Base-by-base conservation (phyloP, 331 rosid genomes). In the Saraca asoca region DNA sequence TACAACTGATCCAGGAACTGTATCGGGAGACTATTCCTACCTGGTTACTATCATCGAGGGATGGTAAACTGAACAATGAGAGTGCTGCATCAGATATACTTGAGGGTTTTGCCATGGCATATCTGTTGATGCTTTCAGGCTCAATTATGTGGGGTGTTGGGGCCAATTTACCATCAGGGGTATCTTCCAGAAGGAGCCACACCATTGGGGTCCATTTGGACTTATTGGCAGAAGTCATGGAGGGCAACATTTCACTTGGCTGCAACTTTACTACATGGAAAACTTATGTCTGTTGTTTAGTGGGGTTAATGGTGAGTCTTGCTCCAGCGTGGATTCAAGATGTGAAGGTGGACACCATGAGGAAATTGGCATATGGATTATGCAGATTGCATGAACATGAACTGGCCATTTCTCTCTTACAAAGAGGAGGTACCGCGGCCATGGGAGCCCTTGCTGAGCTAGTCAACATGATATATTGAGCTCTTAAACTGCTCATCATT, bases 21-120 rank as follows among this genome's bases (percentile, higher is more conserved):
- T 84, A 80, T 53, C 72, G 66, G 67, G 86, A 89, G 54, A 81
- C 95, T 14, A 80, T 87, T 75, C 95, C 96, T 12, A 82, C 91
- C 63, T 81, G 95, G 91, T 54, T 89, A 20, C 75, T 89, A 43
- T 80, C 85, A 0, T 57, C 75, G 19, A 73, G 80, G 67, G 76
- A 79, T 45, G 71, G 59, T 45, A 79, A 74, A 50, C 79, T 52
- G 0, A 72, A 68, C 51, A 66, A 75, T 66, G 77, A 29, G 64
- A 71, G 56, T 34, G 72, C 64, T 0, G 70, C 54, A 14, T 76
- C 87, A 9, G 12, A 50, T 11, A 55, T 84, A 31, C 79, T 89
- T 37, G 86, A 83, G 69, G 96, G 95, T 20, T 87, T 87, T 57
- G 89, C 82, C 62, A 62, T 89, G 85, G 95, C 96, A 38, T 87